Conservation (phyloP, 441 rosid genomes). For the Populus hybrid region DNA sequence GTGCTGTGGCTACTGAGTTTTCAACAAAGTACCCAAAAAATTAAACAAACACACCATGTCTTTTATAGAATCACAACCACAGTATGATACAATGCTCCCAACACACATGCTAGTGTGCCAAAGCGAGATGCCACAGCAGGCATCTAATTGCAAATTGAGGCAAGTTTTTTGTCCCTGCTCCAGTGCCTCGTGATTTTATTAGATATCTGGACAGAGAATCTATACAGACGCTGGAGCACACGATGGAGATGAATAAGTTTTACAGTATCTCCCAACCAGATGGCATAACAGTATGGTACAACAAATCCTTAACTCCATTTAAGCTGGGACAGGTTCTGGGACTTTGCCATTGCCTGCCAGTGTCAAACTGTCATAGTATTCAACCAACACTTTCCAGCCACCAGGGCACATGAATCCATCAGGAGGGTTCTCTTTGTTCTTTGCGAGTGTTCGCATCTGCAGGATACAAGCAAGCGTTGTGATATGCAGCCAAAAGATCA, state of each 20-base stretch:
- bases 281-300: slow-evolving; percentile 20
- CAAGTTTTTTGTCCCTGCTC: slow-evolving; percentile 20
- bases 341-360: slow-evolving; percentile 46
- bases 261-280: slow-evolving; percentile 26
- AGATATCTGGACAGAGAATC: slow-evolving; percentile 13
- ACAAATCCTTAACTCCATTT: slow-evolving; percentile 13
- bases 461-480: slow-evolving; percentile 8
- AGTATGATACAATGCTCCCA: slow-evolving; percentile 19
- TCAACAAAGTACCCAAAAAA: background rate
- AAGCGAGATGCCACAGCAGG: slow-evolving; percentile 11
- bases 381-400: slow-evolving; percentile 92
- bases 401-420: slow-evolving; percentile 97
- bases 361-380: slow-evolving; percentile 68
- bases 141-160: slow-evolving; percentile 31
- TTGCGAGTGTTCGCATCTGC: slow-evolving; percentile 90
- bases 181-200: slow-evolving; percentile 32
- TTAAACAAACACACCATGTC: background rate
- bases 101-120: slow-evolving; percentile 9
- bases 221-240: slow-evolving; percentile 15
- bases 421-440: slow-evolving; percentile 87
- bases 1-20: background rate
- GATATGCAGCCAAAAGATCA: background rate
- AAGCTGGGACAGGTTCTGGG: slow-evolving; percentile 60
- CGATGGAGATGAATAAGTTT: slow-evolving; percentile 19
- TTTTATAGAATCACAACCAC: slow-evolving; percentile 20